phyloP scores from a whole-genome alignment of 2,329 filamentous ascomycete genomes.

The Diaporthe eres region DNA sequence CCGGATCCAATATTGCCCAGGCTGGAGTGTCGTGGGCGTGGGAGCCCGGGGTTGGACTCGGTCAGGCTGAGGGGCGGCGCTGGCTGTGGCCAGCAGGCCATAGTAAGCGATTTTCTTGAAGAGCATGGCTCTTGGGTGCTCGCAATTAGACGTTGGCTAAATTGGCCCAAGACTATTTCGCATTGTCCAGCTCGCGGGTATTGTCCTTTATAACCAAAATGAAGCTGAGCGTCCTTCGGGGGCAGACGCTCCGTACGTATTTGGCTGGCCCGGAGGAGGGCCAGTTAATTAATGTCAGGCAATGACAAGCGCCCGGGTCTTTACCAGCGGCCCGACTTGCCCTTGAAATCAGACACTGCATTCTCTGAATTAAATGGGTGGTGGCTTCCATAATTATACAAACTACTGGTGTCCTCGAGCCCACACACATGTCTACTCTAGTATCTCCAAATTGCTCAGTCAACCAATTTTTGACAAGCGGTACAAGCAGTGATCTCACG shows the following conservation, averaged over 20 bases:
- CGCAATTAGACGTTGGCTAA: background rate
- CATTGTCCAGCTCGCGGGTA: background rate
- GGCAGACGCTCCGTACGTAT: background rate
- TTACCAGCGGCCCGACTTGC: background rate
- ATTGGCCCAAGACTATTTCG: background rate
- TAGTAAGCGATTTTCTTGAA: background rate
- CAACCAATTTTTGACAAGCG: background rate
- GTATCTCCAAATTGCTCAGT: background rate
- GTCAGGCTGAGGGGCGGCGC: slow-evolving; percentile 17
- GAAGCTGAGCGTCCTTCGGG: background rate
- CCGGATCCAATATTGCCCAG: slow-evolving; percentile 70
- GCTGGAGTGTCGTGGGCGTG: slow-evolving; percentile 59
- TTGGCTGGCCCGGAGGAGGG: background rate
- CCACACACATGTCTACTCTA: background rate
- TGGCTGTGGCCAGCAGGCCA: slow-evolving; percentile 13
- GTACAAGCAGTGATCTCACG: background rate
- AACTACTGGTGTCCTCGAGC: background rate
- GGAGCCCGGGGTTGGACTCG: slow-evolving; percentile 15
- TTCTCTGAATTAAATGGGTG: background rate
- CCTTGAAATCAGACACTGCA: background rate
- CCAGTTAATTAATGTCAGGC: slow-evolving; percentile 6
- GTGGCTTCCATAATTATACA: background rate
- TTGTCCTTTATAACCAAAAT: background rate
- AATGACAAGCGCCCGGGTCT: background rate
- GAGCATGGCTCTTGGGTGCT: background rate